Evolutionary conservation across 1,284 basidiomycete species (phyloP), one percentile per base, ranked within the genome.

Genomic region (Fomitopsis palustris): DNA sequence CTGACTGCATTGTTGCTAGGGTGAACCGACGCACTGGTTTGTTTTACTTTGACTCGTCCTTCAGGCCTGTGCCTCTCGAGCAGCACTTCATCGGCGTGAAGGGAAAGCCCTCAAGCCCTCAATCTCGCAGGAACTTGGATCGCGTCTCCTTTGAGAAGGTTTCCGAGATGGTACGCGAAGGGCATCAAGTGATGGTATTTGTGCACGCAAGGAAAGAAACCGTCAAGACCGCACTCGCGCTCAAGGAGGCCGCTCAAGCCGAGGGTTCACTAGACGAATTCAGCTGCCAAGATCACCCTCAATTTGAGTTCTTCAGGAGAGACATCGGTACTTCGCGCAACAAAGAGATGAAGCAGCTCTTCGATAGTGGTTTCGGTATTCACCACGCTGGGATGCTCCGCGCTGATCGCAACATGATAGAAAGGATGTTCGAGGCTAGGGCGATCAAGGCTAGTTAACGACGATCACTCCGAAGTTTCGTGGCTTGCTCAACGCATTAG

Each of bases 161-260:
- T 9, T 83, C 87, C 0, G 88, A 92, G 49, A 79, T 97, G 9
- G 91, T 97, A 16, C 81, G 77, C 53, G 85, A 88, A 67, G 96
- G 95, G 0, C 97, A 99, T 74, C 97, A 99, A 74, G 95, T 98
- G 59, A 99, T 99, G 96, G 95, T 99, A 0, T 99, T 99, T 57
- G 97, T 99, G 10, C 97, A 99, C 73, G 95, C 97, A 17, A 86
- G 97, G 29, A 99, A 98, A 74, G 97, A 99, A 70, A 99, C 97
- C 0, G 97, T 99, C 62, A 98, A 97, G 72, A 87, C 93, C 0
- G 95, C 96, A 0, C 78, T 88, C 68, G 85, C 83, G n/a, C 80
- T 99, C 16, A 87, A 88, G 59, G 97, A 99, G 64, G 83, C 90
- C 62, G 90, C 95, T 0, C 70, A 84, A 8, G 74, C 81, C 17